These are phyloP conservation scores for Meripilus lineatus DNA, from an alignment of 1,284 basidiomycete species.

Conservation along the genomic window DNA sequence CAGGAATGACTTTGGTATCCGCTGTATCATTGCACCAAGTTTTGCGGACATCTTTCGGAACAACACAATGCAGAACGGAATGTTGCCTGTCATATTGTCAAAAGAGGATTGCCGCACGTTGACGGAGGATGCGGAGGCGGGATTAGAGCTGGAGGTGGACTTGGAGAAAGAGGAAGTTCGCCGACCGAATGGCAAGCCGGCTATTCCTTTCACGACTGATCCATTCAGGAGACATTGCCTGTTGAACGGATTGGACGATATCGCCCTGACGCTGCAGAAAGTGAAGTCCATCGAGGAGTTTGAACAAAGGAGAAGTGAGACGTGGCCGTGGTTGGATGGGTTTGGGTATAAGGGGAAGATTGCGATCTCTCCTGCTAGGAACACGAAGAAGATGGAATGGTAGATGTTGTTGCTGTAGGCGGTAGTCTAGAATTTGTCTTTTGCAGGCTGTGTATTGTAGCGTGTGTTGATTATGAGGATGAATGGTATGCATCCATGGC, in stretches of 20 bases:
- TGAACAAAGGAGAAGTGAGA: constrained; percentile 68
- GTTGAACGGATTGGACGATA: constrained; percentile 92
- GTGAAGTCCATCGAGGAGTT: constrained; percentile 66
- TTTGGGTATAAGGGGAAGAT: constrained; percentile 85
- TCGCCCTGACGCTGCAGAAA: constrained; percentile 85
- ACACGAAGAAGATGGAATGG: constrained; percentile 71
- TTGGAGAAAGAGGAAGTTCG: constrained; percentile 85
- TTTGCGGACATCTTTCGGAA: constrained; percentile 94
- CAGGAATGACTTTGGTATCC: constrained; percentile 92
- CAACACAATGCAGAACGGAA: constrained; percentile 95
- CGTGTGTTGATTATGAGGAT: neutral
- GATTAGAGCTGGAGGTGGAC: constrained; percentile 84
- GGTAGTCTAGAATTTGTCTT: neutral
- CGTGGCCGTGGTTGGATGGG: constrained; percentile 94
- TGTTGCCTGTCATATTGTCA: constrained; percentile 83
- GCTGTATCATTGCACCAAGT: constrained; percentile 88
- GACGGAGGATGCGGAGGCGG: constrained; percentile 77
- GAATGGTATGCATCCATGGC: too few species aligned
- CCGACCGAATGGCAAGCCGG: constrained; percentile 66
- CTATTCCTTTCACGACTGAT: constrained; percentile 78
- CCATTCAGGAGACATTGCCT: constrained; percentile 89
- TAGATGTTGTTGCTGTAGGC: constrained; percentile 28
- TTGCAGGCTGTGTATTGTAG: neutral
- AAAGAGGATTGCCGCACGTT: constrained; percentile 72
- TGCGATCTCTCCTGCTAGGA: constrained; percentile 43